Evolutionary conservation across 2,329 filamentous ascomycete species (phyloP).

Genomic region (Xylaria sp.): DNA sequence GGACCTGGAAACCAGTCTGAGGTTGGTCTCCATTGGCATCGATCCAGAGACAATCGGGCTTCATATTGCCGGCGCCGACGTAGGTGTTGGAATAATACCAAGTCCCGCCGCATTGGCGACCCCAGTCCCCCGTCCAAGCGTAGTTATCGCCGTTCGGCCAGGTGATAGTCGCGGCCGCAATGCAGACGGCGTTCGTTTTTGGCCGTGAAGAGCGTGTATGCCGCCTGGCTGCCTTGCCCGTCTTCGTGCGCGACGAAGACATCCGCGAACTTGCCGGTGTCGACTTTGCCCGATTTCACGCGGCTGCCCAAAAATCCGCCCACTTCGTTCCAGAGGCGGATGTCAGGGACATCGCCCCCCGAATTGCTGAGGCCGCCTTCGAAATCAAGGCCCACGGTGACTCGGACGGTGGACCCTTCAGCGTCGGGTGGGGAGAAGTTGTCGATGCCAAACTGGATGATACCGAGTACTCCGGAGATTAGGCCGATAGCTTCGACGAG

Average conservation of each 20-base stretch:
- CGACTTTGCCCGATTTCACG: constrained; percentile 29
- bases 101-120: constrained; percentile 30
- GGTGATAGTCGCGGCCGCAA: constrained; percentile 31
- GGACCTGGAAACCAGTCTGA: constrained; percentile 41
- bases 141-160: constrained; percentile 31
- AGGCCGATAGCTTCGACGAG: constrained; percentile 34
- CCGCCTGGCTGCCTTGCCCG: constrained; percentile 26
- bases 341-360: constrained; percentile 37
- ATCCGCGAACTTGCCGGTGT: constrained; percentile 30
- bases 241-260: constrained; percentile 28
- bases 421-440: constrained; percentile 25
- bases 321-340: constrained; percentile 38
- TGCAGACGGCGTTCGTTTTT: constrained; percentile 37
- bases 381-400: constrained; percentile 34
- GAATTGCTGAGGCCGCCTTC: constrained; percentile 28
- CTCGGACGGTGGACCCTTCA: constrained; percentile 27
- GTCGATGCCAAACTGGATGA: constrained; percentile 32
- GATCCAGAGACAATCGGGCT: constrained; percentile 36
- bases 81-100: constrained; percentile 38
- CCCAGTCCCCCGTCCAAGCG: constrained; percentile 37
- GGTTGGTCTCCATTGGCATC: constrained; percentile 34
- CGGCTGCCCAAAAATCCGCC: constrained; percentile 35
- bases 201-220: constrained; percentile 39
- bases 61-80: constrained; percentile 14
- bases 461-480: constrained; percentile 29